Percentiles rank a stretch among this genome's conserved stretches.
phyloP scores from a whole-genome alignment of 805 yeast species.

The Middelhovenomyces tepae region DNA sequence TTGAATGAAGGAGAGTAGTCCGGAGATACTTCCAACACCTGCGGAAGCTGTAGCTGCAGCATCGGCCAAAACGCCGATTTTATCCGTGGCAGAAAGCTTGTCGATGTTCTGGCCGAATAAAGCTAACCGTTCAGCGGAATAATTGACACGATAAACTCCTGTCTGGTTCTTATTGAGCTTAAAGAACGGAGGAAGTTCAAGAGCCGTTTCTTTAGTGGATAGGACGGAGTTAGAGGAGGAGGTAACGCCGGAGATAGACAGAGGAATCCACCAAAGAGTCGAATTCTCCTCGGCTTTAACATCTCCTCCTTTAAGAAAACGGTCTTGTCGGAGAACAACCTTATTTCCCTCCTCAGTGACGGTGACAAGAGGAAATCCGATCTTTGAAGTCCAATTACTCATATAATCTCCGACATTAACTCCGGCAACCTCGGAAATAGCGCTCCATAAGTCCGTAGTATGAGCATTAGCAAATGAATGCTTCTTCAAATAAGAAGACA shows the following conservation, averaged over 20 bases:
- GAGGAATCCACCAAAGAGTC: constrained; percentile 42
- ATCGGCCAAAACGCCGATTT: constrained; percentile 58
- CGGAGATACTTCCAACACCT: constrained; percentile 42
- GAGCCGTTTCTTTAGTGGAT: constrained; percentile 8
- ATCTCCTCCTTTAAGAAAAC: constrained; percentile 71
- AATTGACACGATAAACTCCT: constrained; percentile 69
- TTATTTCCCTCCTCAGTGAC: constrained; percentile 46
- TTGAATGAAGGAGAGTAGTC: constrained; percentile 40
- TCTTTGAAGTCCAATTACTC: constrained; percentile 73
- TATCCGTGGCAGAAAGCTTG: constrained; percentile 48
- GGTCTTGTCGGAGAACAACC: constrained; percentile 55
- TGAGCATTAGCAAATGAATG: constrained; percentile 72
- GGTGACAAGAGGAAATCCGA: constrained; percentile 67
- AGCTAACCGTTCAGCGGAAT: constrained; percentile 60
- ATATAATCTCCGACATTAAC: constrained; percentile 63
- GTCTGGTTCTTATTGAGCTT: constrained; percentile 67
- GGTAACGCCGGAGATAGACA: constrained; percentile 17
- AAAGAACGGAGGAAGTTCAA: constrained; percentile 17
- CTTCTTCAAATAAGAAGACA: constrained; percentile 63
- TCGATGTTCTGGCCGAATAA: constrained; percentile 53
- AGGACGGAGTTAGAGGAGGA: constrained; percentile 29
- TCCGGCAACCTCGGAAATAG: constrained; percentile 61
- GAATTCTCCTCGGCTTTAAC: constrained; percentile 66
- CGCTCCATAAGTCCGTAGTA: constrained; percentile 70
- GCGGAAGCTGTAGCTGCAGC: constrained; percentile 46